Evolutionary conservation across 2,329 filamentous ascomycete genomes (phyloP).

Genomic region (Ascocoryne sarcoides): DNA sequence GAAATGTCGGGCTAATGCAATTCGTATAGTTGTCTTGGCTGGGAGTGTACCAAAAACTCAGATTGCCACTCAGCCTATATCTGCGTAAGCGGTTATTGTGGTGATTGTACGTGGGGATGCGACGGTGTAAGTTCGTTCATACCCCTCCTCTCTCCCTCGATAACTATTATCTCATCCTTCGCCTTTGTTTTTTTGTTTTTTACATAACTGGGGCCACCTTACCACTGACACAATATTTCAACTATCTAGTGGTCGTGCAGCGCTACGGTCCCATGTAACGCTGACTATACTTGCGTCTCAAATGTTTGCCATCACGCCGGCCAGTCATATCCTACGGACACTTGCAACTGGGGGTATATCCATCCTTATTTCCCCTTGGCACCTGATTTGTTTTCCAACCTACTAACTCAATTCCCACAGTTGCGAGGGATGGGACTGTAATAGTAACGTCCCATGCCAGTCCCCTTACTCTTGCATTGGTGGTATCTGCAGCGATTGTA

Average conservation of each 20-base stretch:
- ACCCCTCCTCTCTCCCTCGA: too few relatives aligned
- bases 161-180: too few relatives aligned
- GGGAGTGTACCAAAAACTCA: neutral
- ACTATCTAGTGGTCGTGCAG: neutral
- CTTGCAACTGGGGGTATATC: conserved; percentile 1
- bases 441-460: neutral
- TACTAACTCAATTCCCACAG: too few relatives aligned
- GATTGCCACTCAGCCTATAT: neutral
- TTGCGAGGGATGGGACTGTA: conserved; percentile 3
- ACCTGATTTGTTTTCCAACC: neutral
- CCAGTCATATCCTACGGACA: neutral
- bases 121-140: neutral
- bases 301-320: neutral
- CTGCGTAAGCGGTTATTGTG: neutral
- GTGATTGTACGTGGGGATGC: neutral
- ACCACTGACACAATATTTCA: too few relatives aligned
- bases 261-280: neutral
- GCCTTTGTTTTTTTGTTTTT: too few relatives aligned
- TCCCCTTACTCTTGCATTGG: neutral
- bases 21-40: neutral
- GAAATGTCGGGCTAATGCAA: too few relatives aligned
- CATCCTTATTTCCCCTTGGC: too few relatives aligned
- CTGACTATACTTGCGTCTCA: neutral
- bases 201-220: too few relatives aligned
- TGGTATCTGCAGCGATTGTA: neutral